These are phyloP conservation scores for Mariannaea elegans DNA, from an alignment of 2,329 filamentous ascomycete species.

Conservation along the genomic window DNA sequence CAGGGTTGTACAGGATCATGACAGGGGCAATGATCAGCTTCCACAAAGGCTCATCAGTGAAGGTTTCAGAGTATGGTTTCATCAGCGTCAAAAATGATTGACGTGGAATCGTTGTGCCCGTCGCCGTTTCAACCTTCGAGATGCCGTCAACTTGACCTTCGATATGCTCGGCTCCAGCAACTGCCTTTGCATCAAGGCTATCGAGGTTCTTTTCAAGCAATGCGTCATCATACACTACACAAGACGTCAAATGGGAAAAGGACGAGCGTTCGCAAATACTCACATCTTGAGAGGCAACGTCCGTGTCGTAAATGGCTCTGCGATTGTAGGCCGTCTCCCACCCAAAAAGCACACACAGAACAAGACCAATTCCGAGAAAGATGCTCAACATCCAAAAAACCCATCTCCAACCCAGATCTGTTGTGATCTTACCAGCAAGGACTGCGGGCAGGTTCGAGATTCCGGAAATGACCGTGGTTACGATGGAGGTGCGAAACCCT, in stretches of 20 bases:
- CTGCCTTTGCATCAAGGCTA: too few species aligned
- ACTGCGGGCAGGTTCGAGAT: neutral
- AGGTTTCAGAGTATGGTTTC: neutral
- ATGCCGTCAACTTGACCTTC: too few species aligned
- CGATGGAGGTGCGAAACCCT: neutral
- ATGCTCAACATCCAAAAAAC: neutral
- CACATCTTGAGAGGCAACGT: too few species aligned
- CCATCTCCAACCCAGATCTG: constrained; percentile 1
- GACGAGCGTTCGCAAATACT: too few species aligned
- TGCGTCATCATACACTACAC: too few species aligned
- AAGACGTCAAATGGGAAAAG: too few species aligned
- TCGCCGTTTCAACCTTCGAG: too few species aligned
- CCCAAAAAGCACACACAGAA: neutral
- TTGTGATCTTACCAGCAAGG: neutral
- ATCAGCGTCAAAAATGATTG: too few species aligned
- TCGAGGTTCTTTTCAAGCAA: too few species aligned
- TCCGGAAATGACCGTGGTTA: neutral
- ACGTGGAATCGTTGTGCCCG: too few species aligned
- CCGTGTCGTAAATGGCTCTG: too few species aligned
- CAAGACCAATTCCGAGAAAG: constrained; percentile 3
- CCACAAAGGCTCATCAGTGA: neutral
- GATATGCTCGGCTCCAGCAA: too few species aligned
- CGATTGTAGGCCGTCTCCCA: constrained; percentile 6
- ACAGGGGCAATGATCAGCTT: neutral
- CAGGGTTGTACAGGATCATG: neutral